Conservation (phyloP, 2,329 filamentous ascomycete species). For the Penicillium carneum region DNA sequence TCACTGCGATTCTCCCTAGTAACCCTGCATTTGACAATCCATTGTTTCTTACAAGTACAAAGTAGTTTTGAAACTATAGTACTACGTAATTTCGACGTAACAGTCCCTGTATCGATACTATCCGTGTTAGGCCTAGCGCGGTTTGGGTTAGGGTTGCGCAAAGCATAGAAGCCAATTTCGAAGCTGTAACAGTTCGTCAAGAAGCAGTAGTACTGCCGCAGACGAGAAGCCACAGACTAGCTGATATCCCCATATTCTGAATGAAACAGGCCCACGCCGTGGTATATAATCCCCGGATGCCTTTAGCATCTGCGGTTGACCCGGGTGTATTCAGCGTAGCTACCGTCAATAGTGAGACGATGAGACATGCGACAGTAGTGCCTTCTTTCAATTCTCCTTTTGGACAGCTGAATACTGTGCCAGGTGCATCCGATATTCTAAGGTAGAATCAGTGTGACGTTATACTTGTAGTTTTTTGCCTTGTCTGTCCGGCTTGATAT, state of each 20-base stretch:
- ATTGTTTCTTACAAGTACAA: too few relatives aligned
- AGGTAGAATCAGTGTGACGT: background rate
- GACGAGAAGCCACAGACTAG: slow-evolving; percentile 49
- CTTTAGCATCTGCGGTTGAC: slow-evolving; percentile 45
- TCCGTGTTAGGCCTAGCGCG: too few relatives aligned
- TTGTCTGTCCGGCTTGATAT: background rate
- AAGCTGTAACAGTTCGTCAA: too few relatives aligned
- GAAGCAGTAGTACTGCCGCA: slow-evolving; percentile 42
- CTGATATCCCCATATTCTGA: slow-evolving; percentile 45
- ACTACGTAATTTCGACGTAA: too few relatives aligned
- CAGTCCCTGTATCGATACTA: too few relatives aligned
- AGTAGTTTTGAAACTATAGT: too few relatives aligned
- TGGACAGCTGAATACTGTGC: slow-evolving; percentile 49
- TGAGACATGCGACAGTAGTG: slow-evolving; percentile 48
- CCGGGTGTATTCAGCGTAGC: slow-evolving; percentile 52
- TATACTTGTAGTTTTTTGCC: background rate
- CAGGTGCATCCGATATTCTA: slow-evolving; percentile 48
- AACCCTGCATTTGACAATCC: too few relatives aligned
- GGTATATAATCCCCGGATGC: slow-evolving; percentile 52
- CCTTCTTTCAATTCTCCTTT: slow-evolving; percentile 44
- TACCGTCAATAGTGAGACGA: slow-evolving; percentile 48
- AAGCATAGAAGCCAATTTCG: too few relatives aligned
- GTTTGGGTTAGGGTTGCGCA: too few relatives aligned
- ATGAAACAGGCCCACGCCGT: slow-evolving; percentile 54
- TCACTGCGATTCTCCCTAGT: too few relatives aligned